Conservation (phyloP, 495 filamentous ascomycete species). For the Penicillium fimorum region DNA sequence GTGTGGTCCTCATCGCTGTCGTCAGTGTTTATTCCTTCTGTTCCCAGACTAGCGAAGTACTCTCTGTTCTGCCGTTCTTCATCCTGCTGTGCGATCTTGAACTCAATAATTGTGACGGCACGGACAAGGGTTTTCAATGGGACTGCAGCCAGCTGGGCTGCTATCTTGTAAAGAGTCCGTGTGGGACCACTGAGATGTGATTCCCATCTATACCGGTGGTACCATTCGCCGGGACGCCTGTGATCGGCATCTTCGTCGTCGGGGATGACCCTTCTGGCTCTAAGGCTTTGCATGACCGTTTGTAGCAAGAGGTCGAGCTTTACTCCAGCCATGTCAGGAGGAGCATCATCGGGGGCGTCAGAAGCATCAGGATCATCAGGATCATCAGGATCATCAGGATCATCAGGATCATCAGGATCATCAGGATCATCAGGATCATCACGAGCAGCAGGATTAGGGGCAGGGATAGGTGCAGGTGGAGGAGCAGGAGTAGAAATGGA, state of each 20-base stretch:
- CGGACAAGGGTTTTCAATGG: constrained; percentile 46
- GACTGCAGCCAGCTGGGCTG: constrained; percentile 50
- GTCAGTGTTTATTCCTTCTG: constrained; percentile 20
- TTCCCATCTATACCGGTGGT: constrained; percentile 55
- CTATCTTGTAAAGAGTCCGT: constrained; percentile 53
- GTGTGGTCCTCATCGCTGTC: constrained; percentile 26
- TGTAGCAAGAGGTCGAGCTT: constrained; percentile 36
- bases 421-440: not conserved
- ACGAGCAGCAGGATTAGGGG: not conserved
- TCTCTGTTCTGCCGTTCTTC: constrained; percentile 36
- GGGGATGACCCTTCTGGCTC: constrained; percentile 29
- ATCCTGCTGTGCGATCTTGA: constrained; percentile 42
- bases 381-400: not conserved
- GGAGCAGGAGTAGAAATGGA: not conserved
- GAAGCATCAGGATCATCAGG: not conserved
- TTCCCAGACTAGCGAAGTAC: constrained; percentile 24
- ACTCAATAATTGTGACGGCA: constrained; percentile 49
- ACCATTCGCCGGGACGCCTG: constrained; percentile 53
- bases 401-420: not conserved
- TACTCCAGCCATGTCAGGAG: constrained; percentile 16
- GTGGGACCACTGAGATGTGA: constrained; percentile 57
- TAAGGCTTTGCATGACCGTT: constrained; percentile 38
- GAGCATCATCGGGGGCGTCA: too few species aligned
- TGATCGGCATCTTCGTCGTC: constrained; percentile 27
- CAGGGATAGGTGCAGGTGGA: not conserved